phyloP scores from a whole-genome alignment of 1,284 basidiomycete genomes.

The Malassezia dermatis region DNA sequence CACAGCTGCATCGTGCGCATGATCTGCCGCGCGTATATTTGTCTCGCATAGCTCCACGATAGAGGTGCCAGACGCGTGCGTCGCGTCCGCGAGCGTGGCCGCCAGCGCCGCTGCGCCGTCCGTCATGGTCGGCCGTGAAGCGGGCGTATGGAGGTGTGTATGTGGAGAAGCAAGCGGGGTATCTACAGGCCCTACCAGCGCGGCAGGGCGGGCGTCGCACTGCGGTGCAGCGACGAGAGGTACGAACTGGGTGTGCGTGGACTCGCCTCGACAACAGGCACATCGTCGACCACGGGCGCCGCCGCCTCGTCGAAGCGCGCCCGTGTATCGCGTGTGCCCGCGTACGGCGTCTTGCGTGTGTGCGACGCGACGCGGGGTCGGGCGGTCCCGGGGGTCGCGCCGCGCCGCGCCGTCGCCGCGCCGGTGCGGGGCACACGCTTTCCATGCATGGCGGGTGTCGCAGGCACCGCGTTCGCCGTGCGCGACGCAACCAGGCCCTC shows the following conservation, averaged over 20 bases:
- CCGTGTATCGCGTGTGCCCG: background rate
- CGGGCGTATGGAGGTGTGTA: conserved; percentile 6
- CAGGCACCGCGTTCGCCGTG: background rate
- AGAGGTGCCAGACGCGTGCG: background rate
- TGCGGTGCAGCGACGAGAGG: conserved; percentile 9
- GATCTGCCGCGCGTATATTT: background rate
- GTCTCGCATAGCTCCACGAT: background rate
- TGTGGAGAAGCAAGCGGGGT: background rate
- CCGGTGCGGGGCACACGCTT: background rate
- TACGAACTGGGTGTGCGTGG: conserved; percentile 12
- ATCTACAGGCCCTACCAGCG: conserved; percentile 3
- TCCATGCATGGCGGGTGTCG: background rate
- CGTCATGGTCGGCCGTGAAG: background rate
- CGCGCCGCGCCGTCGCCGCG: background rate
- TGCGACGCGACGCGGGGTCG: conserved; percentile 1
- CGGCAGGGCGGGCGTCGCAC: background rate
- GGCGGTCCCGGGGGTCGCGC: background rate
- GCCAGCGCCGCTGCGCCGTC: conserved; percentile 1
- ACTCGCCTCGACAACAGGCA: background rate
- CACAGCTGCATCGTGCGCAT: background rate
- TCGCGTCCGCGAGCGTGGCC: conserved; percentile 6
- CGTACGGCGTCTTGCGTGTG: conserved; percentile 2
- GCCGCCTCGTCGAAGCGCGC: background rate
- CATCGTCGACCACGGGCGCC: background rate
- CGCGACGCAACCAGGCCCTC: conserved; percentile 1